phyloP scores from a whole-genome alignment of 306 rosid genomes.

The Pyrus betulifolia region DNA sequence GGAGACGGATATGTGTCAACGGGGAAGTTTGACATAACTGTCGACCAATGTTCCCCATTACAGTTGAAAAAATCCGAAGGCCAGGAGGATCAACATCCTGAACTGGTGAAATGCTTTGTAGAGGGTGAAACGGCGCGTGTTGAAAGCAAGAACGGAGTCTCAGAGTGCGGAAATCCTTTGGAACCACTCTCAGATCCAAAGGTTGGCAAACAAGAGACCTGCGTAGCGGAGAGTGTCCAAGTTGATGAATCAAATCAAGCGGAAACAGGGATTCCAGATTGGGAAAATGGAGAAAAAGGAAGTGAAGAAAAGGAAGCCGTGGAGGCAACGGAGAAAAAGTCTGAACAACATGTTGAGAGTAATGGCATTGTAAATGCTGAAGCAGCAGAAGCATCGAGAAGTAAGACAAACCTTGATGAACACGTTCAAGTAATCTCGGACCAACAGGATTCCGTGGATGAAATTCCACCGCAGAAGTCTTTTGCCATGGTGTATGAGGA shows the following conservation, averaged over 20 bases:
- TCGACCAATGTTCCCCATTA: background rate
- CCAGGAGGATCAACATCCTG: background rate
- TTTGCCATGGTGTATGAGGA: background rate
- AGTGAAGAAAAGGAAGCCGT: background rate
- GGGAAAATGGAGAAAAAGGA: constrained; percentile 13
- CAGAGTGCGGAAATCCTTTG: constrained; percentile 6
- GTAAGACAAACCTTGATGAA: background rate
- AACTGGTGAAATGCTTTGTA: background rate
- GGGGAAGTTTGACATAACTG: constrained; percentile 10
- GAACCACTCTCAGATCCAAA: constrained; percentile 9
- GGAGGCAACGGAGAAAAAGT: constrained; percentile 12
- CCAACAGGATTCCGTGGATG: constrained; percentile 16
- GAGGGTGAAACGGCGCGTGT: background rate
- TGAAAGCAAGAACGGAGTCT: constrained; percentile 1
- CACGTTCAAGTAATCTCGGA: constrained; percentile 16
- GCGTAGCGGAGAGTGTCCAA: constrained; percentile 6
- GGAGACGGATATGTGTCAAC: constrained; percentile 8
- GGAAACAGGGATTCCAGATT: constrained; percentile 10
- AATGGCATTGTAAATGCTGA: constrained; percentile 1
- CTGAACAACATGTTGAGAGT: background rate
- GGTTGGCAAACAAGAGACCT: background rate
- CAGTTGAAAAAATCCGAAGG: constrained; percentile 4
- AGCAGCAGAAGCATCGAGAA: no score
- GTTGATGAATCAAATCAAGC: constrained; percentile 9
- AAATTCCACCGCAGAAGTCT: background rate